A percentile compares a stretch with the other conserved stretches of the same genome.
phyloP scores from a whole-genome alignment of 768 basidiomycete species.

The Kwoniella heveanensis region DNA sequence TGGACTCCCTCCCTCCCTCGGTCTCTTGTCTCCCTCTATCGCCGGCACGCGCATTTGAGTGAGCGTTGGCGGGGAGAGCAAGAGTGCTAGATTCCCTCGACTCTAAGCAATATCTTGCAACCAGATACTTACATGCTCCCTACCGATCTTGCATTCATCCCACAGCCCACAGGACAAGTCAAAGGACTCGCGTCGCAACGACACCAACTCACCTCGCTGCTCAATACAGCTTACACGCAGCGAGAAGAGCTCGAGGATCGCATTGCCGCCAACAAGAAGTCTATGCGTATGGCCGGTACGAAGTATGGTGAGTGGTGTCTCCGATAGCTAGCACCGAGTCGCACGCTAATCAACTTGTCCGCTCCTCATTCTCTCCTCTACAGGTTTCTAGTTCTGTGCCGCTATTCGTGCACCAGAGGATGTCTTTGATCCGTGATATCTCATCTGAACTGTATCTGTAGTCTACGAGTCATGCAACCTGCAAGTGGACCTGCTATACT shows the following conservation, averaged over 20 bases:
- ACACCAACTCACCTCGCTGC: constrained; percentile 53
- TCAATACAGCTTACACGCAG: constrained; percentile 48
- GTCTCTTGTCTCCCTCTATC: too few species aligned
- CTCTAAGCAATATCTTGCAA: neutral
- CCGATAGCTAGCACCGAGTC: neutral
- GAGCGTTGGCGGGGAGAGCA: too few species aligned
- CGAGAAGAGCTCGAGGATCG: constrained; percentile 48
- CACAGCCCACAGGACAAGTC: constrained; percentile 47
- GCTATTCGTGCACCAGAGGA: too few species aligned
- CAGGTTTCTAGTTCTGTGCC: too few species aligned
- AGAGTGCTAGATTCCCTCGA: too few species aligned
- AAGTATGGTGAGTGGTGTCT: constrained; percentile 32
- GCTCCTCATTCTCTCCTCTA: too few species aligned
- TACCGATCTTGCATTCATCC: neutral
- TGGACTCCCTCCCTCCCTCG: too few species aligned
- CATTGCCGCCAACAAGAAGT: constrained; percentile 42
- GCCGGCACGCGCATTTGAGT: too few species aligned
- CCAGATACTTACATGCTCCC: neutral
- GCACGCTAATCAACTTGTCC: neutral
- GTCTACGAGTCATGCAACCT: too few species aligned
- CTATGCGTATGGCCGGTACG: constrained; percentile 35
- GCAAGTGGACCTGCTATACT: too few species aligned
- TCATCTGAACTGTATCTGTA: too few species aligned
- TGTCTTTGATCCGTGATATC: too few species aligned
- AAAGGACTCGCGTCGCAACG: constrained; percentile 52